Conservation (phyloP, 1,139 yeast species). For the Arxiozyma slooffiae region DNA sequence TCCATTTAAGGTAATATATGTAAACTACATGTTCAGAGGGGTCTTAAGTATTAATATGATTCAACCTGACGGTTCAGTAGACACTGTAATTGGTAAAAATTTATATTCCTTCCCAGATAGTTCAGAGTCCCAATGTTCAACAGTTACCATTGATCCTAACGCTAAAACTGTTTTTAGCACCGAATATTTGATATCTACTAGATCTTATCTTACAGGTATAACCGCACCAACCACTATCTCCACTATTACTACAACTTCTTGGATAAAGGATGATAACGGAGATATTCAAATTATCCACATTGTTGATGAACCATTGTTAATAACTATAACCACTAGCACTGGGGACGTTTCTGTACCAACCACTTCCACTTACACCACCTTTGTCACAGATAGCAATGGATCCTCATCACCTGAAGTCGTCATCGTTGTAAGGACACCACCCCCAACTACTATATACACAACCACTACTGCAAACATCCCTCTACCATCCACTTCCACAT, state of each 20-base stretch:
- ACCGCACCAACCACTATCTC: neutral
- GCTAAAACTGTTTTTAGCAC: neutral
- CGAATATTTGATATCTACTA: neutral
- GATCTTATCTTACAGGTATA: neutral
- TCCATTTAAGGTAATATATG: constrained; percentile 1
- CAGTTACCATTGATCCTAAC: neutral
- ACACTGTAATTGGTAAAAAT: neutral
- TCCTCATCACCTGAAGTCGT: neutral
- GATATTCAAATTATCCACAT: neutral
- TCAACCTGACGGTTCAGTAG: constrained; percentile 1
- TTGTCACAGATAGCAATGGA: too few species aligned
- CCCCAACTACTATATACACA: neutral
- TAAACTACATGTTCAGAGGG: neutral
- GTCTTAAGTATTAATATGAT: neutral
- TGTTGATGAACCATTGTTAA: too few species aligned
- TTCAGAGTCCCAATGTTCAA: neutral
- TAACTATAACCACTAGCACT: too few species aligned
- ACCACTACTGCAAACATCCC: neutral
- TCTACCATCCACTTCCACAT: neutral
- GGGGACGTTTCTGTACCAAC: too few species aligned
- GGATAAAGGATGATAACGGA: neutral
- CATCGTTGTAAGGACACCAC: neutral
- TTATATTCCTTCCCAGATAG: neutral
- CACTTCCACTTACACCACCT: too few species aligned
- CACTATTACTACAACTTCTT: neutral